phyloP scores from a whole-genome alignment of 768 basidiomycete genomes.

The Cubamyces sp. region DNA sequence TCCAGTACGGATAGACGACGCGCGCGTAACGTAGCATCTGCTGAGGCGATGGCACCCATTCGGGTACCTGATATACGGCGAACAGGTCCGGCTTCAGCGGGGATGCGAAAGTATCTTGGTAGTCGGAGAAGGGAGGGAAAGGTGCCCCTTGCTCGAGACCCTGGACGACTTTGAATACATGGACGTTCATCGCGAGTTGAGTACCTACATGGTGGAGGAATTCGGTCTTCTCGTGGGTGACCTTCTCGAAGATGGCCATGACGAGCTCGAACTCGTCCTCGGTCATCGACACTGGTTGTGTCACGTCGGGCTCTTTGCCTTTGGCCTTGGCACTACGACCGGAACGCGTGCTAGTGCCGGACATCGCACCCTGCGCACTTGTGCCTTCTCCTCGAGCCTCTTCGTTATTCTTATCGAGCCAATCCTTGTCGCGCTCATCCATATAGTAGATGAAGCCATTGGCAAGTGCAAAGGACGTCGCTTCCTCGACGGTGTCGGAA shows the following conservation, averaged over 20 bases:
- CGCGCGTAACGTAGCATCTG: constrained; percentile 72
- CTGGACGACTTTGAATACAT: constrained; percentile 37
- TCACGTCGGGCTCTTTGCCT: constrained; percentile 79
- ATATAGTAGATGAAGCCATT: constrained; percentile 88
- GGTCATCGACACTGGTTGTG: constrained; percentile 65
- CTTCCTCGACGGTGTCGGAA: constrained; percentile 86
- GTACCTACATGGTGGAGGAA: constrained; percentile 84
- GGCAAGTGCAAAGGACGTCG: constrained; percentile 58
- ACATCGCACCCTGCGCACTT: constrained; percentile 72
- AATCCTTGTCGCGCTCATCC: constrained; percentile 95
- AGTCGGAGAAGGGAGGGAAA: constrained; percentile 75
- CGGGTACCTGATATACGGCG: constrained; percentile 67
- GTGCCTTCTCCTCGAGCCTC: constrained; percentile 86
- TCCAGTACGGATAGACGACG: constrained; percentile 87
- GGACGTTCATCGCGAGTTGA: not conserved
- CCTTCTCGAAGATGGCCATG: constrained; percentile 92
- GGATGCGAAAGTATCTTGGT: constrained; percentile 66
- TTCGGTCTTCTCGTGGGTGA: constrained; percentile 87
- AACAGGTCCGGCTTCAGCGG: constrained; percentile 66
- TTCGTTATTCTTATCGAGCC: constrained; percentile 92
- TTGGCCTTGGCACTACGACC: constrained; percentile 77
- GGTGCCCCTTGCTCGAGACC: constrained; percentile 67
- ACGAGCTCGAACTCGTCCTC: constrained; percentile 96
- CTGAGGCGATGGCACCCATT: constrained; percentile 66
- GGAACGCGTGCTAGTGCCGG: constrained; percentile 58